phyloP scores from a whole-genome alignment of 139 green algal genomes.

The Bryopsis sp. region DNA sequence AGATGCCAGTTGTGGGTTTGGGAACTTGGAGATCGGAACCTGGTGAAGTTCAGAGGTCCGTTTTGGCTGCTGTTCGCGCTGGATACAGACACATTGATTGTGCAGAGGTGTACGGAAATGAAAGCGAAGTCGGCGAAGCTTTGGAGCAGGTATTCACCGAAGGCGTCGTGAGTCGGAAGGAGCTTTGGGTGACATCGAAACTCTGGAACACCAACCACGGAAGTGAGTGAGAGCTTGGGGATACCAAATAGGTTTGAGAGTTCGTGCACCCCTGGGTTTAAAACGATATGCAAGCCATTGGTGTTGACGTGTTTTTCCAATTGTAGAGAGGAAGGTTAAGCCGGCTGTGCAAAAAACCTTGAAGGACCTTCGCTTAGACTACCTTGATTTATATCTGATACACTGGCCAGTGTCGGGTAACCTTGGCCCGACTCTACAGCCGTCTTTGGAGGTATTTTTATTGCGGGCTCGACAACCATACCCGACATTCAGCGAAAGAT shows the following conservation, averaged over 20 bases:
- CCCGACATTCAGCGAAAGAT: no score
- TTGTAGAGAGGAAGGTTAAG: not conserved
- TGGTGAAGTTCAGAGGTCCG: constrained; percentile 36
- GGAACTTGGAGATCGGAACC: constrained; percentile 46
- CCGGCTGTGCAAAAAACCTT: constrained; percentile 27
- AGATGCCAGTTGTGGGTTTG: constrained; percentile 50
- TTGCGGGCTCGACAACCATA: not conserved
- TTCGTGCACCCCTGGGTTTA: not conserved
- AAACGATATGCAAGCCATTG: not conserved
- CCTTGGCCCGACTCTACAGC: constrained; percentile 42
- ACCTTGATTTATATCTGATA: constrained; percentile 88
- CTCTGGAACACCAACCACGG: constrained; percentile 60
- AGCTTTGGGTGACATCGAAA: constrained; percentile 78
- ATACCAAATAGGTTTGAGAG: not conserved
- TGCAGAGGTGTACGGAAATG: constrained; percentile 41
- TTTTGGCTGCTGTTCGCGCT: constrained; percentile 34
- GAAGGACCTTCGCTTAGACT: constrained; percentile 55
- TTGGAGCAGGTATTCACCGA: constrained; percentile 15
- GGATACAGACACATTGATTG: constrained; percentile 60
- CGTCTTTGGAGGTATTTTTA: constrained; percentile 28
- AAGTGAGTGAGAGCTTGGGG: no score
- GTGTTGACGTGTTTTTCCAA: not conserved
- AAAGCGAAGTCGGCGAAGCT: constrained; percentile 32
- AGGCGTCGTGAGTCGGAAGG: constrained; percentile 25
- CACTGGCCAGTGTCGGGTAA: constrained; percentile 53